Evolutionary conservation across 129 eudicot genomes (phyloP), one percentile per base, ranked within the genome.

Genomic region (Cynara cardunculus): DNA sequence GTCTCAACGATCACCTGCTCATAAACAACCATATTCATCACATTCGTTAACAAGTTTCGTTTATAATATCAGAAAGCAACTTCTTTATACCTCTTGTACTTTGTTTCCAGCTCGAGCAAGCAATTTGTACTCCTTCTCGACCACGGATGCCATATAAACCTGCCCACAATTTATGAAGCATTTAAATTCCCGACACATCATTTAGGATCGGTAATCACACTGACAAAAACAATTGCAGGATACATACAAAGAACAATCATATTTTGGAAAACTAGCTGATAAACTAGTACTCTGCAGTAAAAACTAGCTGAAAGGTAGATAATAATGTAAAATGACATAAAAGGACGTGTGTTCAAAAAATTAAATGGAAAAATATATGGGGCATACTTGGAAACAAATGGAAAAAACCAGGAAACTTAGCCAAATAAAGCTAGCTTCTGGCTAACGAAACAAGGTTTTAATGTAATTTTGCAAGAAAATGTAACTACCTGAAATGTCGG

Each of bases 141-240:
- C 88, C 91, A 85, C 85, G 5, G 96, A 89, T 46, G 99, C 93
- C 99, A 94, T 90, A 83, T 94, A 94, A 80, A 94, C 99, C 99
- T 94, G 80, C 80, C 80, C 80, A 30, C 21, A 8, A 19, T 46
- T 80, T 41, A 70, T 27, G 56, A 35, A 66, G 69, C 19, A 9
- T 37, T 62, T 27, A 1, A 22, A 49, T 31, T 71, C 59, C 72
- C 11, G 19, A 21, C 74, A 61, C 25, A 46, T 12, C 9, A 0
- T 62, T 21, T 49, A 41, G 59, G 85, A 44, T 21, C 28, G n/a
- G 6, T 21, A 67, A 67, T 30, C 72, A 53, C 70, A 28, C 74
- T 14, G 28, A 62, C 46, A 74, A 0, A 56, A 56, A 56, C 65
- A 41, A 12, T 41, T 41, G 53, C 3, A 11, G 53, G 53, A 41